Percentiles rank a stretch among this genome's conserved stretches.
phyloP scores from a whole-genome alignment of 768 basidiomycete species.

The Butyriboletus loyo region DNA sequence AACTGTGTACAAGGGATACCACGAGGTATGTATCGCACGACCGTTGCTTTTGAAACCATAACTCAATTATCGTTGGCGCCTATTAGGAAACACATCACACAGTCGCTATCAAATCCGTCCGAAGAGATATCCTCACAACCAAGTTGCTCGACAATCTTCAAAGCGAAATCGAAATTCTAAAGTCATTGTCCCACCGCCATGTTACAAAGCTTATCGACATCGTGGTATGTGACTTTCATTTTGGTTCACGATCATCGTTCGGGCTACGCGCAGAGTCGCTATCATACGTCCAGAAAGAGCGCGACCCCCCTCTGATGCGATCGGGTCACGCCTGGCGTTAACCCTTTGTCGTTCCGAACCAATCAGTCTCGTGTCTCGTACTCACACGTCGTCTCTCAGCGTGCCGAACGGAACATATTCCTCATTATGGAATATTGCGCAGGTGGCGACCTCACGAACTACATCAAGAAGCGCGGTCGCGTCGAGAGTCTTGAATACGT shows the following conservation, averaged over 20 bases:
- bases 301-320: background rate
- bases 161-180: constrained; percentile 95
- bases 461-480: constrained; percentile 96
- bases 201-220: constrained; percentile 93
- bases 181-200: constrained; percentile 88
- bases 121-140: constrained; percentile 78
- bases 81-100: constrained; percentile 68
- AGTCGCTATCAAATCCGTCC: constrained; percentile 95
- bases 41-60: background rate
- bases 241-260: background rate
- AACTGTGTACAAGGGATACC: constrained; percentile 92
- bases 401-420: constrained; percentile 78
- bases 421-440: constrained; percentile 98
- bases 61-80: constrained; percentile 1
- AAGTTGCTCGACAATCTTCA: constrained; percentile 98
- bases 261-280: background rate
- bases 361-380: background rate
- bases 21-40: constrained; percentile 57
- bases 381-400: constrained; percentile 37
- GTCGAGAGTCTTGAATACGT: constrained; percentile 85
- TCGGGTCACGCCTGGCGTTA: background rate
- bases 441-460: constrained; percentile 92
- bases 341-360: background rate
- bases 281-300: background rate
- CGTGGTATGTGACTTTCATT: constrained; percentile 52